phyloP scores from a whole-genome alignment of 371 early-diverging fungal genomes.

The Mortierella sp. region DNA sequence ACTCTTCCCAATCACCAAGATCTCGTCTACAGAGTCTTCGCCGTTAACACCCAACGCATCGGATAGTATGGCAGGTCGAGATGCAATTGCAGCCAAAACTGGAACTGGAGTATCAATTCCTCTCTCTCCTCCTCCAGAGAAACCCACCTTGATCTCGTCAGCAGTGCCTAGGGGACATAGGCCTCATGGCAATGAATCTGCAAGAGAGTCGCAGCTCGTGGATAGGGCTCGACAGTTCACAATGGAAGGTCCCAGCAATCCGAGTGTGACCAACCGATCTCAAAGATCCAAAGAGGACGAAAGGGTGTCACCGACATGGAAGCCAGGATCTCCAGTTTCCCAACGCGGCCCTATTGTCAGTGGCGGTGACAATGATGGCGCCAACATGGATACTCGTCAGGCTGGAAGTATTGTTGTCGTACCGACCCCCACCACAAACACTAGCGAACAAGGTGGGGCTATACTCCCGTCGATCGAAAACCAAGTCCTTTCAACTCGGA shows the following conservation, averaged over 20 bases:
- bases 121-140: background rate
- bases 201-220: no score
- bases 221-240: no score
- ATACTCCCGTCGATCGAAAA: constrained; percentile 21
- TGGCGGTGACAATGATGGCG: background rate
- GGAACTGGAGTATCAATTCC: constrained; percentile 15
- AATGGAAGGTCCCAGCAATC: no score
- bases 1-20: constrained; percentile 13
- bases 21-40: constrained; percentile 25
- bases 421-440: background rate
- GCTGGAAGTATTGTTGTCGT: background rate
- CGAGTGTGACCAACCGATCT: no score
- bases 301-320: constrained; percentile 15
- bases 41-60: constrained; percentile 25
- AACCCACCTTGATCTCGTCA: background rate
- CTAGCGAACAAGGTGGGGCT: background rate
- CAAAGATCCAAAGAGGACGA: background rate
- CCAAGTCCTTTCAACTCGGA: constrained; percentile 39
- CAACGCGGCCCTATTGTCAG: constrained; percentile 13
- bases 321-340: constrained; percentile 21
- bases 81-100: constrained; percentile 25
- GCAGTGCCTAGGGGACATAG: no score
- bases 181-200: no score
- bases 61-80: constrained; percentile 28
- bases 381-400: background rate